Evolutionary conservation across 345 rosid species (phyloP).

Genomic region (sweet orange (Citrus sinensis)): DNA sequence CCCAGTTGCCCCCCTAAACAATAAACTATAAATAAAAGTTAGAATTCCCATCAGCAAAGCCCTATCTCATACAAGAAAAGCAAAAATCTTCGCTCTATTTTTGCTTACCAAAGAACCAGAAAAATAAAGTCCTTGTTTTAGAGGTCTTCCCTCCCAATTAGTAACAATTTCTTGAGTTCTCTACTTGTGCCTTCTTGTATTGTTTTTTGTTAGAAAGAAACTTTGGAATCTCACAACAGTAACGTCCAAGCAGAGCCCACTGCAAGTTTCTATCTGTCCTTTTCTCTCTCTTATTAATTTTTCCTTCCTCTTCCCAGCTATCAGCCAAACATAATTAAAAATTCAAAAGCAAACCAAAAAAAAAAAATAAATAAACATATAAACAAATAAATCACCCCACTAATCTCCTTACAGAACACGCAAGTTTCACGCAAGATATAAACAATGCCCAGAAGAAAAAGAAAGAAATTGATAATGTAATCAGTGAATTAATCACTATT

Average conservation of each 20-base stretch:
- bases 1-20: background rate
- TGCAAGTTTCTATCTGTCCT: slow-evolving; percentile 5
- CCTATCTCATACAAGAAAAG: background rate
- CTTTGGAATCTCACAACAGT: slow-evolving; percentile 20
- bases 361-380: background rate
- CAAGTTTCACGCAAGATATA: background rate
- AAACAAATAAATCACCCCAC: too few relatives aligned
- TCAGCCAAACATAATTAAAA: slow-evolving; percentile 8
- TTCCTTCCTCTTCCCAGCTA: slow-evolving; percentile 7
- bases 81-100: background rate
- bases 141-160: background rate
- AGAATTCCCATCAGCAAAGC: background rate
- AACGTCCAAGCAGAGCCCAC: slow-evolving; percentile 11
- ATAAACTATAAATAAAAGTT: background rate
- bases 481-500: background rate
- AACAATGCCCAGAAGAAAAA: background rate
- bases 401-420: background rate
- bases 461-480: background rate
- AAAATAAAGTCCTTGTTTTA: background rate
- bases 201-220: too few relatives aligned
- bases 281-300: background rate
- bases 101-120: background rate
- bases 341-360: background rate
- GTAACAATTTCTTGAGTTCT: slow-evolving; percentile 4
- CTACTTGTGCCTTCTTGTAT: background rate